Base-by-base conservation (phyloP, 208 protist species). In the Strigomonas culicis region DNA sequence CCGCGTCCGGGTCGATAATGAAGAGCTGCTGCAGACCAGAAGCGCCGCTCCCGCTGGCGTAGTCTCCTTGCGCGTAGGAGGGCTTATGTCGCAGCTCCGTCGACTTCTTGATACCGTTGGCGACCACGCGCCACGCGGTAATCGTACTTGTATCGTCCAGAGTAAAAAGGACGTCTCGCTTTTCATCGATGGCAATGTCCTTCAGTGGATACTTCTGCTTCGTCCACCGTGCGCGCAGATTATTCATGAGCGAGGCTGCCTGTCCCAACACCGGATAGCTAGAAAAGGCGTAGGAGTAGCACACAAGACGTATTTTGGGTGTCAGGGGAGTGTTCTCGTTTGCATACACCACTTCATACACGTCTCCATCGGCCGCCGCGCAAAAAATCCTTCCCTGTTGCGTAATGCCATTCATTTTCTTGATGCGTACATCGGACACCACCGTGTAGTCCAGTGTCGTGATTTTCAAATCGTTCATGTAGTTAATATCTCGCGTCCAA, bases 291-390 rank as follows among this genome's bases (percentile, higher is more conserved):
- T 82, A 68, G 30, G 77, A 83, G 72, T 77, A 83, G 58, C 78
- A 83, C 59, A 96, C 74, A 28, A 94, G 64, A n/a, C 84, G 79
- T 36, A 94, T 83, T 60, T 81, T 85, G 13, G 82, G 83, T 1
- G 82, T 59, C 15, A 93, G 50, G 0, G 79, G 76, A 2, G 86
- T 87, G 63, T 72, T 84, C 49, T 89, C 90, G 30, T 81, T 79
- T 30, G 66, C 63, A 68, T 94, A 96, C 43, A 69, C 75, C 36
- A 93, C 24, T 67, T 96, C 90, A 67, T 93, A 92, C 44, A 94
- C 66, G 67, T 80, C 75, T 10, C 87, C 88, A 68, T 94, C 81
- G n/a, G 78, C 77, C 4, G 79, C 86, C 24, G 82, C 86, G 24
- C 80, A 82, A 75, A 96, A 96, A 39, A 96, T 72, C 53, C 86